Evolutionary conservation across 2,329 filamentous ascomycete species (phyloP).

Genomic region (Talaromyces sp.): DNA sequence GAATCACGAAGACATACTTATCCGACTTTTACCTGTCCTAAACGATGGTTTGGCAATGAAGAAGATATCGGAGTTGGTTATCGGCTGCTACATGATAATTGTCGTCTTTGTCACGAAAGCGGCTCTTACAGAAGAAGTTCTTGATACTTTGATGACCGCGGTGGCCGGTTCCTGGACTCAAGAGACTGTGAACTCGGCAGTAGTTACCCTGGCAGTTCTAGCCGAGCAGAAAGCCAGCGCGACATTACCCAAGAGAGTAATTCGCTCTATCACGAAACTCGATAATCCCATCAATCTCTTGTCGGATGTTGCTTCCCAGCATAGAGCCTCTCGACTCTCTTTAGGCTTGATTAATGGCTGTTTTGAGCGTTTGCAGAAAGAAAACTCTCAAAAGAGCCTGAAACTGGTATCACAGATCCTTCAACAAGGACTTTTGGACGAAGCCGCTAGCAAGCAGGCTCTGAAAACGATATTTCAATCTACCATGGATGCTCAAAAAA

Average conservation of each 20-base stretch:
- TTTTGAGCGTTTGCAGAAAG: conserved; percentile 31
- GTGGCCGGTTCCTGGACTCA: conserved; percentile 72
- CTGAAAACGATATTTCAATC: conserved; percentile 35
- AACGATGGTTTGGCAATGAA: conserved; percentile 74
- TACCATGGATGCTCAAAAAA: conserved; percentile 48
- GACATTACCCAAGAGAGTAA: conserved; percentile 66
- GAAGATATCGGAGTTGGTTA: conserved; percentile 72
- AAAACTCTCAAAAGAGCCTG: conserved; percentile 43
- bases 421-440: conserved; percentile 31
- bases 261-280: conserved; percentile 50
- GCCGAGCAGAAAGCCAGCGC: conserved; percentile 73
- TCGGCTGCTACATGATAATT: conserved; percentile 88
- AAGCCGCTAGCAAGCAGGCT: conserved; percentile 29
- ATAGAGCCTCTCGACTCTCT: conserved; percentile 34
- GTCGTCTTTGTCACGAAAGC: conserved; percentile 82
- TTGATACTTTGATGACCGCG: conserved; percentile 89
- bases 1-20: conserved; percentile 72
- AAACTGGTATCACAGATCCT: conserved; percentile 42
- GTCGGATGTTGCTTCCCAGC: conserved; percentile 33
- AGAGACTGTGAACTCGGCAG: conserved; percentile 68
- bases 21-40: conserved; percentile 66
- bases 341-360: conserved; percentile 38
- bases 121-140: conserved; percentile 69
- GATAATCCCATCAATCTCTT: conserved; percentile 33
- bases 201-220: conserved; percentile 77